A percentile compares a stretch with the other conserved stretches of the same genome.
Conservation (phyloP, 768 basidiomycete species). For the Panus rudis region DNA sequence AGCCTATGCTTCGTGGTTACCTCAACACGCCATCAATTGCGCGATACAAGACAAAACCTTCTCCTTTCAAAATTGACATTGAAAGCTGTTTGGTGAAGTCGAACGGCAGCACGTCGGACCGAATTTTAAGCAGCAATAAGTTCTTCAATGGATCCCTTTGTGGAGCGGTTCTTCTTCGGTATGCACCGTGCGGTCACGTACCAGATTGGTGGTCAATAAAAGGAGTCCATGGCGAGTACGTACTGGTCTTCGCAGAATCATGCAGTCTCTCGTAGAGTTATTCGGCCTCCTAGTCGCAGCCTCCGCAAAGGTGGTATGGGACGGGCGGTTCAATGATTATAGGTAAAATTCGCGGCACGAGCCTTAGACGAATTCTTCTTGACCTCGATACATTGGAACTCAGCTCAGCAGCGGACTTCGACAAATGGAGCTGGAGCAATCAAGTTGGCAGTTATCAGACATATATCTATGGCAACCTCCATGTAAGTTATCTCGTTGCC, state of each 20-base stretch:
- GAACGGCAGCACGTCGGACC: slow-evolving; percentile 8
- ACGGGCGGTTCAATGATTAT: slow-evolving; percentile 22
- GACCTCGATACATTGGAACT: background rate
- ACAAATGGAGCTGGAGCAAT: slow-evolving; percentile 26
- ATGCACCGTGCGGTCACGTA: background rate
- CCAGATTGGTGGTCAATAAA: background rate
- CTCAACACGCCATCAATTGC: too few species aligned
- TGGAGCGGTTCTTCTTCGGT: background rate
- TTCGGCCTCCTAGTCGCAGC: slow-evolving; percentile 12
- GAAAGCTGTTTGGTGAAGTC: too few species aligned
- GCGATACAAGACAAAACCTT: too few species aligned
- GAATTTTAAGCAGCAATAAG: slow-evolving; percentile 1
- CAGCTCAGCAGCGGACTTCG: slow-evolving; percentile 17
- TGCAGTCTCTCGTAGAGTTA: slow-evolving; percentile 12
- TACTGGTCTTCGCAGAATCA: too few species aligned
- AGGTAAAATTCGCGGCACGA: slow-evolving; percentile 6
- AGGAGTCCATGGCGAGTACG: too few species aligned
- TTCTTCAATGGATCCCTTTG: background rate
- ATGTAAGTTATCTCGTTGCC: background rate
- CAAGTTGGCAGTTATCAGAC: slow-evolving; percentile 25
- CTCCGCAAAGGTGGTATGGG: slow-evolving; percentile 25
- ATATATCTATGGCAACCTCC: slow-evolving; percentile 24
- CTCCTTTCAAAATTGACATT: too few species aligned
- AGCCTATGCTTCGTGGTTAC: too few species aligned
- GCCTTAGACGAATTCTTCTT: background rate